These are phyloP conservation scores for Candida anglica DNA, from an alignment of 805 yeast species.

Conservation along the genomic window DNA sequence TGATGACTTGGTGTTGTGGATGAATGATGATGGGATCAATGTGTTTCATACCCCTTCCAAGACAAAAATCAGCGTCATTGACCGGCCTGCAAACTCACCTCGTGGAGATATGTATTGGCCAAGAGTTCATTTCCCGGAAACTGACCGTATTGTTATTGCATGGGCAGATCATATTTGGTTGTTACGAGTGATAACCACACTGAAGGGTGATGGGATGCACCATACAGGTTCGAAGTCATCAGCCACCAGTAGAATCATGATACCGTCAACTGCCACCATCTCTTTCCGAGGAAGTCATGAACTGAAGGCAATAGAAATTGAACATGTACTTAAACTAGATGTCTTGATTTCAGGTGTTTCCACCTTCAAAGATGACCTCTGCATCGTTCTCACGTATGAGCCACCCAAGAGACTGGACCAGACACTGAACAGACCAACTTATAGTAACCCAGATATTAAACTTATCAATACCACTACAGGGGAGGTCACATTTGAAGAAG, in stretches of 20 bases:
- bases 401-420: conserved; percentile 28
- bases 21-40: conserved; percentile 76
- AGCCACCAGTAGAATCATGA: conserved; percentile 31
- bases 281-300: conserved; percentile 46
- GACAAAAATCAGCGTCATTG: conserved; percentile 46
- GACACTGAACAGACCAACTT: conserved; percentile 14
- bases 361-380: conserved; percentile 66
- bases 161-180: conserved; percentile 84
- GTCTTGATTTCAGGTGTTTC: conserved; percentile 73
- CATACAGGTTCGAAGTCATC: conserved; percentile 15
- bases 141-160: conserved; percentile 65
- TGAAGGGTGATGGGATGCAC: conserved; percentile 9
- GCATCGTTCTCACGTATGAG: conserved; percentile 56
- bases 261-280: conserved; percentile 51
- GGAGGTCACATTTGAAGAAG: conserved; percentile 76
- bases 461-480: conserved; percentile 63
- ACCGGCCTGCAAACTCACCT: conserved; percentile 52
- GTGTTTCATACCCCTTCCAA: conserved; percentile 56
- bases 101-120: conserved; percentile 87
- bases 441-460: conserved; percentile 68
- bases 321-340: conserved; percentile 45
- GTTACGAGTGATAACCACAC: conserved; percentile 37
- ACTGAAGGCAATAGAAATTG: conserved; percentile 39
- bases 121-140: conserved; percentile 59
- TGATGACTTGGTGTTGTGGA: conserved; percentile 72